Conservation (phyloP, 768 basidiomycete genomes). For the Pluteus cervinus region DNA sequence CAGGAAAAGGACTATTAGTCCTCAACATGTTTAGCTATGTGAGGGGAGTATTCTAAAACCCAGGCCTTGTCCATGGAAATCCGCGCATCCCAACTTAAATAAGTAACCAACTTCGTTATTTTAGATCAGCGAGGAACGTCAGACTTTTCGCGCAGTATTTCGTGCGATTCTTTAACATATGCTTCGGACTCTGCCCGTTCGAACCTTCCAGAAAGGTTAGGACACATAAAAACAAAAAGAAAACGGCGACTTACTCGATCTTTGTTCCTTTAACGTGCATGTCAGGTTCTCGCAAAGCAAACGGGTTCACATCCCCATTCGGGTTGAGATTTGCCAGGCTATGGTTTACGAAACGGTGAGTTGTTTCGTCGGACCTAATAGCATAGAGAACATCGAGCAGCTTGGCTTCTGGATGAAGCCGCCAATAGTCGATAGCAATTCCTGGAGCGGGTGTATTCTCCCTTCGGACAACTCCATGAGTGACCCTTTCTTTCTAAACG, state of each 20-base stretch:
- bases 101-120: neutral
- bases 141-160: constrained; percentile 36
- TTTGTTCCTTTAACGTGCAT: constrained; percentile 79
- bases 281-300: constrained; percentile 82
- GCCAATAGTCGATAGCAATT: constrained; percentile 96
- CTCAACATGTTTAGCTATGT: too few species aligned
- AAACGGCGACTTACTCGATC: constrained; percentile 48
- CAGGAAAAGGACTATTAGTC: too few species aligned
- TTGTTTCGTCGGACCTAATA: constrained; percentile 89
- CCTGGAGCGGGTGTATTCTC: constrained; percentile 67
- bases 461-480: constrained; percentile 32
- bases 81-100: neutral
- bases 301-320: constrained; percentile 80
- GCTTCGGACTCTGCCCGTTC: constrained; percentile 60
- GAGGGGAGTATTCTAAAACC: too few species aligned
- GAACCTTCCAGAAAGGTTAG: constrained; percentile 38
- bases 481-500: constrained; percentile 1
- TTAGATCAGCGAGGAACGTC: constrained; percentile 1
- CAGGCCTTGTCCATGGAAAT: neutral
- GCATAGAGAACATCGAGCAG: constrained; percentile 88
- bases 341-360: constrained; percentile 95
- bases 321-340: constrained; percentile 82
- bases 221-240: neutral
- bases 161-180: constrained; percentile 58
- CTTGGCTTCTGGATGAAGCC: constrained; percentile 64